These are phyloP conservation scores for Musa schizocarpa DNA, from an alignment of 176 grass and related monocot species.

Conservation along the genomic window DNA sequence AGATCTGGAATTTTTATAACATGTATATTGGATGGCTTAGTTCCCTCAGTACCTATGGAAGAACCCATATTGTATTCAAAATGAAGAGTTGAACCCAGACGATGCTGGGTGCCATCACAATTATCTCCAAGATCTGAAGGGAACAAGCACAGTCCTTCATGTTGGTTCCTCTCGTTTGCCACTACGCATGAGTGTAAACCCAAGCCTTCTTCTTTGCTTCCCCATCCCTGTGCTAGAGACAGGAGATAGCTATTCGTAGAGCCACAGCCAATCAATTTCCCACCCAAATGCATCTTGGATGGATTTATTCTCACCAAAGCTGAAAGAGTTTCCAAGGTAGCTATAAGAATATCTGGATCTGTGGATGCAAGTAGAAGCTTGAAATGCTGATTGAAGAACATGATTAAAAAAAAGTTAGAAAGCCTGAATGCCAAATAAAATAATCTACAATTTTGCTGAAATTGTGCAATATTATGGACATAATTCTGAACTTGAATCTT, in stretches of 20 bases:
- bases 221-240: constrained; percentile 96
- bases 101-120: constrained; percentile 56
- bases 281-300: constrained; percentile 92
- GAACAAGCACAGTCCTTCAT: constrained; percentile 59
- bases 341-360: constrained; percentile 89
- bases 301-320: constrained; percentile 92
- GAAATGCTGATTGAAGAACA: constrained; percentile 57
- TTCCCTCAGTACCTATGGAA: constrained; percentile 26
- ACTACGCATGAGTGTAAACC: constrained; percentile 88
- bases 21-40: constrained; percentile 58
- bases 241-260: constrained; percentile 75
- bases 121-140: constrained; percentile 67
- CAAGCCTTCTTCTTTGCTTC: constrained; percentile 98
- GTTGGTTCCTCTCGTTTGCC: constrained; percentile 80
- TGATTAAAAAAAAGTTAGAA: background rate
- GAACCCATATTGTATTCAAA: constrained; percentile 65
- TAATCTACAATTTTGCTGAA: background rate
- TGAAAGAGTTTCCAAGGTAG: constrained; percentile 81
- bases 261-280: constrained; percentile 74
- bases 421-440: background rate
- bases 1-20: constrained; percentile 87
- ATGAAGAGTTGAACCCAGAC: constrained; percentile 90
- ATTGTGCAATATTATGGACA: background rate
- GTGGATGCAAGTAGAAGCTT: constrained; percentile 86
- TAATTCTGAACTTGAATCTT: background rate